phyloP scores from a whole-genome alignment of 805 yeast species.

The Wickerhamiella spandovensis region DNA sequence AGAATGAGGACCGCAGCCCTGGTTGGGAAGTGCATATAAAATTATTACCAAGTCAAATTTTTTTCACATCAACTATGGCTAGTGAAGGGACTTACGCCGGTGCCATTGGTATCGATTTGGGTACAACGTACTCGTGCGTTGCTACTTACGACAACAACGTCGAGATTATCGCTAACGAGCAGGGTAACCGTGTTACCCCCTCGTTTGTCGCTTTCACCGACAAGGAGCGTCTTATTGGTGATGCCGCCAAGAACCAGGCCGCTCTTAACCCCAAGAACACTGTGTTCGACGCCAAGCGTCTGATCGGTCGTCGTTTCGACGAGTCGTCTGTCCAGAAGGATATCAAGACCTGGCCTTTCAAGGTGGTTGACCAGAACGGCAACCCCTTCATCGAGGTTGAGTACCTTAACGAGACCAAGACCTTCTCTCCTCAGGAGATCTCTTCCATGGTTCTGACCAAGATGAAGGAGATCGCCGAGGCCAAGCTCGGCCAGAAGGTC shows the following conservation, averaged over 20 bases:
- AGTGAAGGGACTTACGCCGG: slow-evolving; percentile 96
- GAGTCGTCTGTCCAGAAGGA: slow-evolving; percentile 72
- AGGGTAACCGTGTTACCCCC: slow-evolving; percentile 97
- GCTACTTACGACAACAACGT: slow-evolving; percentile 80
- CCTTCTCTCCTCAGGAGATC: slow-evolving; percentile 87
- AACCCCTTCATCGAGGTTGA: slow-evolving; percentile 84
- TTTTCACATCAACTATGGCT: slow-evolving; percentile 15
- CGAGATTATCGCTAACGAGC: slow-evolving; percentile 92
- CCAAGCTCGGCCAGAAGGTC: slow-evolving; percentile 70
- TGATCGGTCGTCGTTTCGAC: slow-evolving; percentile 70
- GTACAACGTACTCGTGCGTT: slow-evolving; percentile 96
- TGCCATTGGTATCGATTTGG: slow-evolving; percentile 61
- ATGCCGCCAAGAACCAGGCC: slow-evolving; percentile 97
- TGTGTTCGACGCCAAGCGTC: slow-evolving; percentile 89
- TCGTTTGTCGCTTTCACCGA: slow-evolving; percentile 95
- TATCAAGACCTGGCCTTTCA: slow-evolving; percentile 81
- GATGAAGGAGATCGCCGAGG: slow-evolving; percentile 92
- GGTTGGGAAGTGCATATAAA: not conserved
- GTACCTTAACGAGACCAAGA: slow-evolving; percentile 74
- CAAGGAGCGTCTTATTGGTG: slow-evolving; percentile 89
- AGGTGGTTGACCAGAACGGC: slow-evolving; percentile 60
- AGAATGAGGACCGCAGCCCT: not conserved
- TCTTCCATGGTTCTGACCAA: slow-evolving; percentile 84
- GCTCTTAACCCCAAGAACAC: slow-evolving; percentile 93
- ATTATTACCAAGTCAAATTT: slow-evolving; percentile 6